Base-by-base conservation (phyloP, 1,284 basidiomycete genomes). In the Trametes sp. region DNA sequence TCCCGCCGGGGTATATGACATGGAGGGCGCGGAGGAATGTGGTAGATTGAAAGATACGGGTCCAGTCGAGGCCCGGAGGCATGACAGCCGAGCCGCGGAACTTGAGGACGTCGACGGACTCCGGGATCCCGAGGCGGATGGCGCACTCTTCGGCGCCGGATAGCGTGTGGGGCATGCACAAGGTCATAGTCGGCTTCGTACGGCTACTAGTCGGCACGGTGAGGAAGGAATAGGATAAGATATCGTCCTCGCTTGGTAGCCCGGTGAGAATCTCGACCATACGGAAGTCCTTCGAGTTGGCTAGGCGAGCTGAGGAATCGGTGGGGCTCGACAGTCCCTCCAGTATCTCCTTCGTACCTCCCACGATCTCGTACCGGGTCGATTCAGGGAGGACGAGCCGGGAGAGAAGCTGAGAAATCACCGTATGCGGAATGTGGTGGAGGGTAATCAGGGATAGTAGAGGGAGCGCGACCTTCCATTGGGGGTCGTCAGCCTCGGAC, bases 381-480 rank as follows among this genome's bases (percentile, higher is more conserved):
- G 33, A 11, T 19, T 29, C 8, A n/a, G 55, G 55, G 14, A 57
- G 45, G 31, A 33, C n/a, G 26, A 57, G 56, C 46, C 28, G 46
- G 4, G 46, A 41, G 9, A 57, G 46, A 21, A 57, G 23, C 10
- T 11, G 29, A 4, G 56, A 33, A n/a, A 57, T n/a, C 6, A 7
- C n/a, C 8, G 14, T 16, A 6, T 45, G 56, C 11, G 35, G 23
- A n/a, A 50, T 23, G 46, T 13, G 9, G 36, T 21, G 33, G 24
- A 50, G 33, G 23, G 35, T 41, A 16, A 49, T 23, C 14, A 11
- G 36, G 14, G 35, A 24, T 9, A 57, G 46, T 11, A 29, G 26
- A 26, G 48, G 56, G 26, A 57, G 48, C 26, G 46, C 28, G 26
- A 57, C 46, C 6, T 29, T 23, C 55, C 33, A 49, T 10, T 19